These are phyloP conservation scores for Fusarium agapanthi DNA, from an alignment of 2,329 filamentous ascomycete species.

Conservation along the genomic window DNA sequence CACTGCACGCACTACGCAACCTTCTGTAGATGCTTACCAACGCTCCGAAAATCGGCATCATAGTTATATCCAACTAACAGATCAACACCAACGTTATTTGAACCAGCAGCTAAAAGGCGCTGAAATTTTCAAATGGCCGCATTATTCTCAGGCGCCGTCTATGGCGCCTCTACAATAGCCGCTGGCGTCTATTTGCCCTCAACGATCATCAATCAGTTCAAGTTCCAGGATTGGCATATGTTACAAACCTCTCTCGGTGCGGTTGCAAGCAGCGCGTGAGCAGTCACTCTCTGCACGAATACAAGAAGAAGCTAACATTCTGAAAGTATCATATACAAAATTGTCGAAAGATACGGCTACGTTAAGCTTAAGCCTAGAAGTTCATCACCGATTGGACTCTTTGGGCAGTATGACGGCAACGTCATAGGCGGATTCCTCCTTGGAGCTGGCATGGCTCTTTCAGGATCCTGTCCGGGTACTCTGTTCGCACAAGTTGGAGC, in stretches of 20 bases:
- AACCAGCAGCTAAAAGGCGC: background rate
- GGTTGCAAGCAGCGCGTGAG: slow-evolving; percentile 69
- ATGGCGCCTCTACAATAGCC: slow-evolving; percentile 68
- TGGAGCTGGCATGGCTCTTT: slow-evolving; percentile 72
- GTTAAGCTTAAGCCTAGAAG: slow-evolving; percentile 57
- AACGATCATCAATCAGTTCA: slow-evolving; percentile 69
- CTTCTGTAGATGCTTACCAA: background rate
- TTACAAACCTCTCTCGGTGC: slow-evolving; percentile 70
- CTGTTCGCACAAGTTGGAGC: slow-evolving; percentile 68
- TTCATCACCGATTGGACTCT: slow-evolving; percentile 61
- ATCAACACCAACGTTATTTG: background rate
- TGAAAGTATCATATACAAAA: slow-evolving; percentile 54
- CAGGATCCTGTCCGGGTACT: slow-evolving; percentile 72
- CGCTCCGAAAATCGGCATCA: slow-evolving; percentile 21
- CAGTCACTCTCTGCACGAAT: background rate
- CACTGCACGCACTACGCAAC: background rate
- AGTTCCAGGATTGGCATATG: slow-evolving; percentile 71
- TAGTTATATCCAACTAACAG: background rate
- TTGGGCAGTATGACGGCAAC: slow-evolving; percentile 69
- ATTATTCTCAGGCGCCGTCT: slow-evolving; percentile 62
- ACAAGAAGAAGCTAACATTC: background rate
- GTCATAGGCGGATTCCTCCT: slow-evolving; percentile 69
- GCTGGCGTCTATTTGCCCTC: slow-evolving; percentile 68
- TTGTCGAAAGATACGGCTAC: slow-evolving; percentile 55
- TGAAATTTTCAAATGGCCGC: slow-evolving; percentile 41